These are phyloP conservation scores for Hibiscus tridactylites DNA, from an alignment of 345 rosid species.

Conservation along the genomic window DNA sequence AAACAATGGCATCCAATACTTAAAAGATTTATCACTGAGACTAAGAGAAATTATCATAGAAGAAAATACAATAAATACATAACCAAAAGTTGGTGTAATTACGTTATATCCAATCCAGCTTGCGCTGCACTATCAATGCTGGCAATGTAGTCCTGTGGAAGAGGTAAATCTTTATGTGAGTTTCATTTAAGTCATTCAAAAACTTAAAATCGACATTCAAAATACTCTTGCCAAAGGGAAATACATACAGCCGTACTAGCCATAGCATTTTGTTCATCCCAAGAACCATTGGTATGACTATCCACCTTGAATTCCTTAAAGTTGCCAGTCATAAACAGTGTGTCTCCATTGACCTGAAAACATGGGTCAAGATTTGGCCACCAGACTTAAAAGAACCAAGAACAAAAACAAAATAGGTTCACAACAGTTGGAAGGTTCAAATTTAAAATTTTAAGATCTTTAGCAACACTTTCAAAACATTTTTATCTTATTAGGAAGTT, in stretches of 20 bases:
- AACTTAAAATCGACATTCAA: neutral
- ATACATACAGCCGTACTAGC: slow-evolving; percentile 69
- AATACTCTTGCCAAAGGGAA: slow-evolving; percentile 6
- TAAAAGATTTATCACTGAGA: neutral
- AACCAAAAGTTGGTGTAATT: slow-evolving; percentile 22
- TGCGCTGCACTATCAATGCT: slow-evolving; percentile 59
- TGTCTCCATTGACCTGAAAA: slow-evolving; percentile 91
- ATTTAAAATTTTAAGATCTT: neutral
- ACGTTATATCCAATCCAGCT: slow-evolving; percentile 62
- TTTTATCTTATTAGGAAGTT: neutral
- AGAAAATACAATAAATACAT: neutral
- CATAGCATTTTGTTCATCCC: slow-evolving; percentile 86
- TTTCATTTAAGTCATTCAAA: neutral
- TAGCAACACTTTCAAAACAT: neutral
- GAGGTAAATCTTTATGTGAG: slow-evolving; percentile 12
- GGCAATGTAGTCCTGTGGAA: slow-evolving; percentile 82
- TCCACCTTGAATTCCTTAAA: slow-evolving; percentile 88
- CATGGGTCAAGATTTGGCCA: neutral
- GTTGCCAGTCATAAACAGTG: slow-evolving; percentile 73
- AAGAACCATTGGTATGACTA: slow-evolving; percentile 48
- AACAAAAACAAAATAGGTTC: neutral
- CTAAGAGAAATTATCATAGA: neutral
- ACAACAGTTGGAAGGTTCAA: neutral
- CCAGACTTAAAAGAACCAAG: neutral
- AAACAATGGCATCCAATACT: too few species aligned